These are phyloP conservation scores for Golubevia sp. DNA, from an alignment of 1,284 basidiomycete genomes.

Conservation along the genomic window DNA sequence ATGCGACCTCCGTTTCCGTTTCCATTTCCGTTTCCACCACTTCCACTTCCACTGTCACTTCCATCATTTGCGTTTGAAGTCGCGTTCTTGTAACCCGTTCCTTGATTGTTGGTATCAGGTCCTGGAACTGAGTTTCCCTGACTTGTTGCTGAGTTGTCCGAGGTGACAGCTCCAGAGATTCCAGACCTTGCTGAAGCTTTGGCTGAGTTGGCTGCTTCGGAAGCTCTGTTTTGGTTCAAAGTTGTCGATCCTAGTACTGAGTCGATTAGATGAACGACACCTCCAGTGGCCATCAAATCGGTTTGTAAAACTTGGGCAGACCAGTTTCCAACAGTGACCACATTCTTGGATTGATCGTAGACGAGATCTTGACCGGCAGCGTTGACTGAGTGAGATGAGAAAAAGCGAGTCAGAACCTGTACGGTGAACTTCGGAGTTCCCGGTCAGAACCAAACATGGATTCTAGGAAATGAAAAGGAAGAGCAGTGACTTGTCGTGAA, in stretches of 20 bases:
- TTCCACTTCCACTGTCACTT: too few species aligned
- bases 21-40: too few species aligned
- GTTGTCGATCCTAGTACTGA: constrained; percentile 27
- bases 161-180: constrained; percentile 22
- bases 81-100: neutral
- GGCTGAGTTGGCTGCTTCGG: constrained; percentile 29
- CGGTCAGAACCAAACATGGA: too few species aligned
- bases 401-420: too few species aligned
- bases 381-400: too few species aligned
- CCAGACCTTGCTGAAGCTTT: constrained; percentile 11
- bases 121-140: constrained; percentile 32
- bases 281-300: constrained; percentile 34
- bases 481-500: too few species aligned
- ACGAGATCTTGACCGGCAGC: constrained; percentile 33
- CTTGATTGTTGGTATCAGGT: constrained; percentile 6
- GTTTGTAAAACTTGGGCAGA: constrained; percentile 32
- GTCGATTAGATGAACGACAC: constrained; percentile 40
- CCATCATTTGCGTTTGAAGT: neutral
- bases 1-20: too few species aligned
- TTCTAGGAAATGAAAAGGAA: too few species aligned
- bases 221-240: constrained; percentile 25
- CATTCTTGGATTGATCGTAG: constrained; percentile 24
- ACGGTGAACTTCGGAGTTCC: too few species aligned
- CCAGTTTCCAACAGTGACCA: constrained; percentile 29
- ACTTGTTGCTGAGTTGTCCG: constrained; percentile 26